Base-by-base conservation (phyloP, 129 eudicot genomes). In the Rutidosis leptorrhynchoides region DNA sequence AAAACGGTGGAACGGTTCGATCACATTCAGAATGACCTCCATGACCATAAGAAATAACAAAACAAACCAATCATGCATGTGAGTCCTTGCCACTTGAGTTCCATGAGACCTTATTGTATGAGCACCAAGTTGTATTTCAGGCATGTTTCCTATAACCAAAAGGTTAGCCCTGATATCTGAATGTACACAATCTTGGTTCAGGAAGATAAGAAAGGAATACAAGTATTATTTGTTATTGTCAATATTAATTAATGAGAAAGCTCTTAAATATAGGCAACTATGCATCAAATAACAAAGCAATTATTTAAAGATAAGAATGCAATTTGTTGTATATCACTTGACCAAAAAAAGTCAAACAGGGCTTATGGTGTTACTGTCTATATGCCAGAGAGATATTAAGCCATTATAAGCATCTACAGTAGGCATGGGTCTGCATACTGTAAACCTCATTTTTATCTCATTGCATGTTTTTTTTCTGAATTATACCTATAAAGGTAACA, bases 1-100 rank as follows among this genome's bases (percentile, higher is more conserved):
- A 77, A 87, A 90, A 56, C 97, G 88, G 62, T 87, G 93, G 64
- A 90, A 90, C 69, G 97, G 97, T 74, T 90, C 95, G 53, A 90
- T 84, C 21, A 90, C 79, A 60, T 90, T 87, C 57, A 90, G 64
- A 62, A 77, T 32, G 37, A 81, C 68, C 56, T 87, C 97, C 43
- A 90, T 72, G 59, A 72, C 78, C 67, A 83, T 83, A 6, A 90
- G 87, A 66, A 90, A 75, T 20, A 85, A 0, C 59, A 90, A 83
- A 62, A 87, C 87, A 42, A 90, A 65, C 97, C 97, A 90, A 68
- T 90, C 97, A 45, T 84, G 90, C 86, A 79, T 80, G 82, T 87
- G 96, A 52, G 71, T 22, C 77, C 84, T 84, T 53, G 85, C 90
- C 54, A 90, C 88, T 75, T 67, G 74, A 40, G 71, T 52, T 62